Percentiles rank a stretch among this genome's conserved stretches.
phyloP scores from a whole-genome alignment of 2,329 filamentous ascomycete species.

The Graphium sp. region DNA sequence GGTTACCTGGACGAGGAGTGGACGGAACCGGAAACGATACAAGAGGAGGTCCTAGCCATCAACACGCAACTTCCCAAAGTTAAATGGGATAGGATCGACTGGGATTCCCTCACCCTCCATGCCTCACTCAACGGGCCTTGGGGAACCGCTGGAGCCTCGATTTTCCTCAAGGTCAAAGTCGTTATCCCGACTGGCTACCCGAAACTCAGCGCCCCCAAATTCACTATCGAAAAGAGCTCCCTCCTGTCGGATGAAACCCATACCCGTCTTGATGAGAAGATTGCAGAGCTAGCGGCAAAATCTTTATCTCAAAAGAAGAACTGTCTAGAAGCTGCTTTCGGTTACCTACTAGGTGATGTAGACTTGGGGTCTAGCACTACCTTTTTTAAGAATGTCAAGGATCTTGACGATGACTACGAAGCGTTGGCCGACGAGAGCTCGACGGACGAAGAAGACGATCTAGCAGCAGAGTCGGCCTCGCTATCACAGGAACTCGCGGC shows the following conservation, averaged over 20 bases:
- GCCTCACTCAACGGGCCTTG: conserved; percentile 50
- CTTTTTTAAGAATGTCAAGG: conserved; percentile 47
- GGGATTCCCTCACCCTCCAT: conserved; percentile 39
- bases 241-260: conserved; percentile 42
- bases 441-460: conserved; percentile 67
- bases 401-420: conserved; percentile 39
- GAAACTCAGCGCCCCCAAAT: conserved; percentile 37
- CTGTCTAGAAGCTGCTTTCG: conserved; percentile 43
- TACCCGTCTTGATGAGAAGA: conserved; percentile 30
- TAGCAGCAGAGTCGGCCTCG: conserved; percentile 32
- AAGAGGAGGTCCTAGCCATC: conserved; percentile 48
- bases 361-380: conserved; percentile 42
- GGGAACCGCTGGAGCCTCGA: conserved; percentile 36
- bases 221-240: conserved; percentile 42
- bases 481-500: conserved; percentile 47
- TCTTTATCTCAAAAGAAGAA: conserved; percentile 42
- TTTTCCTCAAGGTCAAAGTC: conserved; percentile 46
- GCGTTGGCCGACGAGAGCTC: conserved; percentile 60
- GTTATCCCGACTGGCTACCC: conserved; percentile 44
- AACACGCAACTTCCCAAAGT: conserved; percentile 46
- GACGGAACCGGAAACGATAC: conserved; percentile 43
- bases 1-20: conserved; percentile 37
- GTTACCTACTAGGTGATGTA: conserved; percentile 46
- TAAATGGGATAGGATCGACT: conserved; percentile 46
- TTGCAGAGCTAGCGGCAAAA: conserved; percentile 36